Base-by-base conservation (phyloP, 371 early-diverging fungal genomes). In the Phascolomyces articulosus region DNA sequence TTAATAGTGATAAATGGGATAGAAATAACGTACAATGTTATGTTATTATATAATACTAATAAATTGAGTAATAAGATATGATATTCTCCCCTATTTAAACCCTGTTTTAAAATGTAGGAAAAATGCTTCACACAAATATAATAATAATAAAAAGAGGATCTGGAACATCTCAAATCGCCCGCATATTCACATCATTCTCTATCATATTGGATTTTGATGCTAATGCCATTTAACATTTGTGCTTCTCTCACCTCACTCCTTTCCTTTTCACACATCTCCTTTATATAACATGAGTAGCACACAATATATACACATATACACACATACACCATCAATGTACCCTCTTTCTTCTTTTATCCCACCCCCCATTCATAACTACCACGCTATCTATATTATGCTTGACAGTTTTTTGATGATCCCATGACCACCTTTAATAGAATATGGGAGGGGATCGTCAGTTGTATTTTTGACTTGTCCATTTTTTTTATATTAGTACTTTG, bases 101-200 rank as follows among this genome's bases (percentile, higher is more conserved):
- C 47, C 47, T 20, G 21, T 47, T n/a, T n/a, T n/a, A n/a, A n/a
- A n/a, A 47, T 16, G 47, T 47, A 47, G 16, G 47, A 47, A 47
- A 44, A 34, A 34, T 34, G 34, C 34, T 11, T 34, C 11, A 34
- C 34, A 34, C 23, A 26, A 15, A 13, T 28, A 18, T 26, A 18
- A 34, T 31, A 40, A 28, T 40, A 28, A 20, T n/a, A 26, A 13
- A 47, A 18, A 59, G 15, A 47, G 47, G 60, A 59, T 59, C 60
- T 59, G 60, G 60, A 59, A 59, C 60, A 23, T 58, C 60, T 24
- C 40, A 59, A 59, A 44, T 47, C 20, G 60, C 27, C 47, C 60
- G 51, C 51, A 23, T 47, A 6, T 38, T n/a, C 51, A 51, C 51
- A 51, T n/a, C 51, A 51, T 51, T 51, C 51, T n/a, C 51, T 51